A percentile compares a stretch with the other conserved stretches of the same genome.
Conservation (phyloP, 305 asterid species). For the Fraxinus xanthoxyloides region DNA sequence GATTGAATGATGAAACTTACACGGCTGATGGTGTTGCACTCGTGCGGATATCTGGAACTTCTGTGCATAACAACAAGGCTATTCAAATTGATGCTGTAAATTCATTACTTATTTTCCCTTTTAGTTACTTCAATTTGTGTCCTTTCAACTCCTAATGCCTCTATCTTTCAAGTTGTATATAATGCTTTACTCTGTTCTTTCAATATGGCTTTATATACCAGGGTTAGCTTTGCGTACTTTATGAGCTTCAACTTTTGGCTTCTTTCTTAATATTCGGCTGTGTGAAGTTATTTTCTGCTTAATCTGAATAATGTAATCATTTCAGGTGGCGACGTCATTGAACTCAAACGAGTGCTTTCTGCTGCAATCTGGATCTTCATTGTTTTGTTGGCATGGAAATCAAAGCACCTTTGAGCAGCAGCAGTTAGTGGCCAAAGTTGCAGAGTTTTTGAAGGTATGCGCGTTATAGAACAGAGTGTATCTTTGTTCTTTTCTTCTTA, state of each 20-base stretch:
- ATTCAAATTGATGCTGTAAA: slow-evolving; percentile 84
- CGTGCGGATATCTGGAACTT: slow-evolving; percentile 69
- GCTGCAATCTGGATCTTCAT: slow-evolving; percentile 76
- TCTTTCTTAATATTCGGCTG: background rate
- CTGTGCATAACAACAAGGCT: slow-evolving; percentile 60
- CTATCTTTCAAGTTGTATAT: background rate
- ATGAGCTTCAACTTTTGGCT: slow-evolving; percentile 10
- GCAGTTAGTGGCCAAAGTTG: slow-evolving; percentile 67
- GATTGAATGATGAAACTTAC: slow-evolving; percentile 82
- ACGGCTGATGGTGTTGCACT: slow-evolving; percentile 70
- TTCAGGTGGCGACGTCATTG: slow-evolving; percentile 74
- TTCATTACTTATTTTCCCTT: slow-evolving; percentile 17
- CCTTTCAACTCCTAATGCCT: background rate
- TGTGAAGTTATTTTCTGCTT: background rate
- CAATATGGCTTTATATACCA: background rate
- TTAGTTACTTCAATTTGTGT: background rate
- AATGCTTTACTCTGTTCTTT: background rate
- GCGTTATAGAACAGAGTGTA: background rate
- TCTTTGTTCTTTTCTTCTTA: slow-evolving; percentile 12
- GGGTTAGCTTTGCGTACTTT: background rate
- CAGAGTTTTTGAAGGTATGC: slow-evolving; percentile 79
- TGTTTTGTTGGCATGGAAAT: slow-evolving; percentile 83
- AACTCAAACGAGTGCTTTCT: slow-evolving; percentile 80
- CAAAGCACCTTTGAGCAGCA: slow-evolving; percentile 87
- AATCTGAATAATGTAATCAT: slow-evolving; percentile 23